Evolutionary conservation across 176 grass and related monocot genomes (phyloP).

Genomic region (Raddia distichophylla): DNA sequence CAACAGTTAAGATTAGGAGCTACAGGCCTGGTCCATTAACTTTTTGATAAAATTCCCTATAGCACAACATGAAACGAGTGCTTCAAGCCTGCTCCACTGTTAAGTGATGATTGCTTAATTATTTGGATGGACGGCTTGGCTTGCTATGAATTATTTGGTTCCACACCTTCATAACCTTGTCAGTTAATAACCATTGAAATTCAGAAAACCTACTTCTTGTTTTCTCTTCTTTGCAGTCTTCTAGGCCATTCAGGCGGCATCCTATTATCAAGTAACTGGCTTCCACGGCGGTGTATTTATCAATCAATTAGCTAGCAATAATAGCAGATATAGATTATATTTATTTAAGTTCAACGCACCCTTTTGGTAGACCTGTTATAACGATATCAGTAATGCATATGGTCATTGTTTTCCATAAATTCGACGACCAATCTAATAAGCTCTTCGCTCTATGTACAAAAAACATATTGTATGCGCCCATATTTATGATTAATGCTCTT

Average conservation of each 20-base stretch:
- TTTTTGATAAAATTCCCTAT: background rate
- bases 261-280: constrained; percentile 12
- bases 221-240: constrained; percentile 3
- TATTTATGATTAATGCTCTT: constrained; percentile 36
- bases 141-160: background rate
- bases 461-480: background rate
- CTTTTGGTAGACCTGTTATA: background rate
- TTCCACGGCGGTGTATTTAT: background rate
- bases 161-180: background rate
- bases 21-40: constrained; percentile 19
- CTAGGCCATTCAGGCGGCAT: constrained; percentile 3
- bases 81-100: constrained; percentile 7
- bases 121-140: background rate
- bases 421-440: constrained; percentile 4
- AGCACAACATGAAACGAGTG: constrained; percentile 18
- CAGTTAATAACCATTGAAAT: background rate
- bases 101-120: constrained; percentile 17
- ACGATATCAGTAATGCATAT: background rate
- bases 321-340: background rate
- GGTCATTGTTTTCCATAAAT: background rate
- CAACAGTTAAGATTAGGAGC: constrained; percentile 29
- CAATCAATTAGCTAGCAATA: background rate
- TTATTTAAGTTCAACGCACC: constrained; percentile 7
- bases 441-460: background rate
- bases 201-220: background rate